Base-by-base conservation (phyloP, 305 asterid species). In the Fraxinus latifolia region DNA sequence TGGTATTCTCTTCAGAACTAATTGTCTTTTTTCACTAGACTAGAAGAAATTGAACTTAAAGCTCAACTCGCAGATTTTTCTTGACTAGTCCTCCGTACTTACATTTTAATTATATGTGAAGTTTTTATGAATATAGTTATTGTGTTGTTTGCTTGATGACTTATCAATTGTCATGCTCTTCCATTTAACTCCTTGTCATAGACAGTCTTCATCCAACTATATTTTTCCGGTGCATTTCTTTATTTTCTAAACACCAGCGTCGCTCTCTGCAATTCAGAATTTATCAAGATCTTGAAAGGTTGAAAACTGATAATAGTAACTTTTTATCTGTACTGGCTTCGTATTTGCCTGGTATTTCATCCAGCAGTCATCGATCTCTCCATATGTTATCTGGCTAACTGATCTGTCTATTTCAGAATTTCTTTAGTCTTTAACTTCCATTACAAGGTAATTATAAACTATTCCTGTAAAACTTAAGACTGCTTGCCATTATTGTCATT, bases 1-100 rank as follows among this genome's bases (percentile, higher is more conserved):
- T 80, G 97, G 98, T 94, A 91, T 19, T 80, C 82, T 77, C 74
- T 77, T 77, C 77, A 19, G 8, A 77, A 80, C 78, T 82, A 50
- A 15, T 77, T 67, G n/a, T 67, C 17, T 27, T 29, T 70, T 31
- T 70, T 53, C 17, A 31, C 21, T 14, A 5, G 44, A 70, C 29
- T 27, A 27, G 29, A 27, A 29, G 65, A 77, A 19, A 50, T 31
- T 31, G 15, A 21, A 76, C 70, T 25, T 9, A 21, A 14, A 47
- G 42, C 27, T 19, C 25, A n/a, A 1, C 4, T 29, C 42, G 5
- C 39, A 14, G 4, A 70, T 15, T 70, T 15, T 70, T 70, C 75
- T 31, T 14, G 42, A 70, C 34, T 31, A 70, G 42, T 29, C 42
- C 42, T 1, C 33, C 3, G 7, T 29, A 12, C 23, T 4, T 31